These are phyloP conservation scores for Triticum dicoccoides DNA, from an alignment of 176 grass and related monocot genomes.

Conservation along the genomic window DNA sequence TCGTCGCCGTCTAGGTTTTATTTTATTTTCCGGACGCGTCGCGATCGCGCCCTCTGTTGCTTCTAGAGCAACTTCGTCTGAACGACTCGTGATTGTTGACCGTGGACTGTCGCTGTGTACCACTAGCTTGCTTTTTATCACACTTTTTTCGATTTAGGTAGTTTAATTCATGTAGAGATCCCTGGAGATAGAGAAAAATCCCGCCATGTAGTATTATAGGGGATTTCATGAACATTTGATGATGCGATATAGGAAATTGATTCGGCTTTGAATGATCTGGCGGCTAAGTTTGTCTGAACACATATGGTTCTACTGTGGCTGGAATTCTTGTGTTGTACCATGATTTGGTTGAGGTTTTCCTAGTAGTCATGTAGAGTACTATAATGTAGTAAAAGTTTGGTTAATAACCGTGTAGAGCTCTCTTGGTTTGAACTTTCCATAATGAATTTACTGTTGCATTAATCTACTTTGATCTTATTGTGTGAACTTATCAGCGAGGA, in stretches of 20 bases:
- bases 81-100: not conserved
- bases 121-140: not conserved
- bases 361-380: not conserved
- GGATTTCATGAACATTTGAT: not conserved
- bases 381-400: not conserved
- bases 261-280: not conserved
- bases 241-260: not conserved
- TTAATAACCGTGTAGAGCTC: not conserved
- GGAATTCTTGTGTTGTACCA: not conserved
- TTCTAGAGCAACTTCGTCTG: not conserved
- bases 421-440: not conserved
- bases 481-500: not conserved
- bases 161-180: not conserved
- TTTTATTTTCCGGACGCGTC: not conserved
- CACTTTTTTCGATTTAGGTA: not conserved
- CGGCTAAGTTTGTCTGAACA: not conserved
- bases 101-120: not conserved
- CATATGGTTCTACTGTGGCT: not conserved
- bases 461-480: not conserved
- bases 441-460: not conserved
- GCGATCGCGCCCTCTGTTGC: not conserved
- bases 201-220: not conserved
- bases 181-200: not conserved
- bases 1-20: not conserved
- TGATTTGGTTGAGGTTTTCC: not conserved